Evolutionary conservation across 352 stramenopile species (phyloP), one percentile per base, ranked within the genome.

Genomic region (Pythium biforme): DNA sequence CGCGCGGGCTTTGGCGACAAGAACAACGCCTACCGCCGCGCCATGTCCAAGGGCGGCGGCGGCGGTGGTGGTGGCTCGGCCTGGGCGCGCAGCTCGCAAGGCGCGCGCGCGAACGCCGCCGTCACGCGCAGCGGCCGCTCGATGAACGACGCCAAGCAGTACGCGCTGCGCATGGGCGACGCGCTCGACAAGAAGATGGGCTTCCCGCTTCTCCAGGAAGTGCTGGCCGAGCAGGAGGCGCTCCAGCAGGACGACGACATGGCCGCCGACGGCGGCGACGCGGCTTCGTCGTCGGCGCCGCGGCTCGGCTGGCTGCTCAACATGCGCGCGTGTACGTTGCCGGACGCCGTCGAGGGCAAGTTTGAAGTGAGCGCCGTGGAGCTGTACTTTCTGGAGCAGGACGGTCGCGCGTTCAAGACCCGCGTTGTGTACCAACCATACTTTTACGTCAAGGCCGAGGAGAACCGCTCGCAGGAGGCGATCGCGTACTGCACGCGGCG

Each of bases 381-480:
- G 65, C 59, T 98, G 39, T 99, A 98, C 74, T 99, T 99, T 70
- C 66, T 98, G 8, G 81, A 97, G 69, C 89, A 98, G 62, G 89
- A 97, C 64, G 92, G 90, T 20, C 76, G 77, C 39, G 95, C 85
- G 10, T 99, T 99, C 81, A 99, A 99, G 77, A 92, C 93, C 6
- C 94, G 88, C 29, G 78, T 99, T 25, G 77, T 99, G 23, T 96
- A 98, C 73, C 75, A 90, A 69, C 97, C 97, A 4, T 99, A 99
- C 70, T 98, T 99, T 61, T 99, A 98, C 66, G 76, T 99, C 14
- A 68, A 81, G 9, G 72, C 82, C 3, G 78, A 86, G 29, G 53
- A 72, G 5, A 84, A 85, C 51, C 70, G 81, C 1, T 80, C 76
- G 23, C 82, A 89, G 51, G 82, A 92, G n/a, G 84, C 85, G 1